Percentiles rank a stretch among this genome's conserved stretches.
Conservation (phyloP, 1,139 yeast species). For the Saccharomyces hybrid region DNA sequence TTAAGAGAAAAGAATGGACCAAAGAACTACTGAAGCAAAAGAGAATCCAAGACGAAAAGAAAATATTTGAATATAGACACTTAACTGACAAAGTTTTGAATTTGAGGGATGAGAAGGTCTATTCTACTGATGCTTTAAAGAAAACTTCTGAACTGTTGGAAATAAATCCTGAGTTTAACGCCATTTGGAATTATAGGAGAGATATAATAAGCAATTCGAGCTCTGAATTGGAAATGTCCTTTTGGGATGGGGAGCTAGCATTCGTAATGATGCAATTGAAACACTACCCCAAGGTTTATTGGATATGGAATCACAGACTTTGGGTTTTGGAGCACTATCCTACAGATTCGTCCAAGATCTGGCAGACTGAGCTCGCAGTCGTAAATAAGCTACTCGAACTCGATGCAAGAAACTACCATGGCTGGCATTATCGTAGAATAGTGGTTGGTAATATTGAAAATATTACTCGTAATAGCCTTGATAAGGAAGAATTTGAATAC, state of each 20-base stretch:
- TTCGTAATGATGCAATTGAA: constrained; percentile 55
- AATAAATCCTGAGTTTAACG: constrained; percentile 78
- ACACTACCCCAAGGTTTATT: constrained; percentile 77
- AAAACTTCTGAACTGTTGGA: constrained; percentile 51
- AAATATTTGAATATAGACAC: constrained; percentile 48
- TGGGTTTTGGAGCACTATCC: constrained; percentile 68
- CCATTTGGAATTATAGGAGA: constrained; percentile 85
- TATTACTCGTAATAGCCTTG: constrained; percentile 26
- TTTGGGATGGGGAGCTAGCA: constrained; percentile 52
- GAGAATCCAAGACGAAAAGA: constrained; percentile 43
- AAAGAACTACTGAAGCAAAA: constrained; percentile 52
- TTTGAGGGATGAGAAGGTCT: constrained; percentile 32
- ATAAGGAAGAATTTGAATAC: constrained; percentile 56
- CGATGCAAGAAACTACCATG: constrained; percentile 85
- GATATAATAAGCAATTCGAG: constrained; percentile 44
- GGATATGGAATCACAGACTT: constrained; percentile 92
- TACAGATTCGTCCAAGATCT: constrained; percentile 37
- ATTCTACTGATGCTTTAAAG: constrained; percentile 40
- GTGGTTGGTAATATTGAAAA: constrained; percentile 50
- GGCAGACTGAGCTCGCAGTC: constrained; percentile 62
- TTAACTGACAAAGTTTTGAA: constrained; percentile 41
- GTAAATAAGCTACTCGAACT: constrained; percentile 59
- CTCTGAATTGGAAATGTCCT: constrained; percentile 22
- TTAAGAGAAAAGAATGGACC: constrained; percentile 51
- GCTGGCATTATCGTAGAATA: constrained; percentile 88